A percentile compares a stretch with the other conserved stretches of the same genome.
These are phyloP conservation scores for Mucor irregularis DNA, from an alignment of 371 early-diverging fungal species.

Conservation along the genomic window DNA sequence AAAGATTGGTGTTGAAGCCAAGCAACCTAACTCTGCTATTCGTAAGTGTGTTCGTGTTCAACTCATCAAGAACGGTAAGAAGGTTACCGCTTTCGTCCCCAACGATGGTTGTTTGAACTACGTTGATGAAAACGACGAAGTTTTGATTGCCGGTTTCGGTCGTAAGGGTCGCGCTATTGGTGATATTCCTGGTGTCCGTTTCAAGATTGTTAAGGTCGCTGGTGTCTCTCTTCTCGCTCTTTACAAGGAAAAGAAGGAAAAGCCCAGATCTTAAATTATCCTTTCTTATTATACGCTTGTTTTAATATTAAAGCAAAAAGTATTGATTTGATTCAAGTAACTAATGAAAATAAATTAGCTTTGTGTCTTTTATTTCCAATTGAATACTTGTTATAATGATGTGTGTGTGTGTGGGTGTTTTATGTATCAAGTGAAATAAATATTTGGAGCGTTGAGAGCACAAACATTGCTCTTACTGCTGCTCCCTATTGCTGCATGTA, in stretches of 20 bases:
- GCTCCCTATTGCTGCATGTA: too few species aligned
- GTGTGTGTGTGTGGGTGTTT: too few species aligned
- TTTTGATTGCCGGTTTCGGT: slow-evolving; percentile 96
- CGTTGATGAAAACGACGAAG: slow-evolving; percentile 98
- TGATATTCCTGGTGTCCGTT: slow-evolving; percentile 99
- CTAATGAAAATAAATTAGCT: too few species aligned
- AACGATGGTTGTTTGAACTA: slow-evolving; percentile 99
- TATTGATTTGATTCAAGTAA: too few species aligned
- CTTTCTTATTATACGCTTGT: too few species aligned
- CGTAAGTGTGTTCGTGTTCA: slow-evolving; percentile 99
- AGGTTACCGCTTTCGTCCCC: slow-evolving; percentile 99
- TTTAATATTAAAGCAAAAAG: too few species aligned
- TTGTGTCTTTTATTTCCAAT: too few species aligned
- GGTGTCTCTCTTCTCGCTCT: slow-evolving; percentile 99
- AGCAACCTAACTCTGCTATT: slow-evolving; percentile 99
- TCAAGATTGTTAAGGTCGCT: slow-evolving; percentile 99
- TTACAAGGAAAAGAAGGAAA: slow-evolving; percentile 99
- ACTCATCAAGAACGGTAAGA: slow-evolving; percentile 99
- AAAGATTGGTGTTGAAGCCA: slow-evolving; percentile 99
- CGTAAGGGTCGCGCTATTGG: slow-evolving; percentile 88
- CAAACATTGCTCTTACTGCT: too few species aligned
- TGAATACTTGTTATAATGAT: too few species aligned
- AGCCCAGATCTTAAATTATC: slow-evolving; percentile 90
- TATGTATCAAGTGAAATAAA: too few species aligned
- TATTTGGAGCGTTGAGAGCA: too few species aligned